These are phyloP conservation scores for Psilocybe sp. DNA, from an alignment of 768 basidiomycete species.

Conservation along the genomic window DNA sequence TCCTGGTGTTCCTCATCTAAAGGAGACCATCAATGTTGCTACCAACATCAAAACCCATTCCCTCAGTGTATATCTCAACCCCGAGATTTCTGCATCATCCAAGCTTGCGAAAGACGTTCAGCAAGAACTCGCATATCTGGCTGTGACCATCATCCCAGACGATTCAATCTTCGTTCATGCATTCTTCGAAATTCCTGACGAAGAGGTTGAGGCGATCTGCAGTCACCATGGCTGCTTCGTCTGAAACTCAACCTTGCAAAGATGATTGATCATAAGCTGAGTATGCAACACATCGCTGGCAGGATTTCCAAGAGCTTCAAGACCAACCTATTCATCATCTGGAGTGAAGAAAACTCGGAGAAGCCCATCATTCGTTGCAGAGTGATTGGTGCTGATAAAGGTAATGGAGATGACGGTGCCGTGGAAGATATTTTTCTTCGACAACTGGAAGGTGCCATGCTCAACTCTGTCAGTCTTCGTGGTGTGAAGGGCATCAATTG, in stretches of 20 bases:
- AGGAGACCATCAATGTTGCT: constrained; percentile 99
- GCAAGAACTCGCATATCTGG: constrained; percentile 88
- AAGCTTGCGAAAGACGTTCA: constrained; percentile 81
- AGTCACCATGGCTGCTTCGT: constrained; percentile 97
- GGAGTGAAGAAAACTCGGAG: constrained; percentile 98
- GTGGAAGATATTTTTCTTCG: constrained; percentile 94
- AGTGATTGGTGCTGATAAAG: constrained; percentile 85
- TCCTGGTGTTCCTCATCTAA: constrained; percentile 96
- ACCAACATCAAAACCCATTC: constrained; percentile 98
- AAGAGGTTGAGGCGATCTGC: constrained; percentile 87
- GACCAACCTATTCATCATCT: constrained; percentile 95
- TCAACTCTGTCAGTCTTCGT: constrained; percentile 91
- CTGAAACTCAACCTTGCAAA: constrained; percentile 94
- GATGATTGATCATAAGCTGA: constrained; percentile 96
- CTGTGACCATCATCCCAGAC: constrained; percentile 92
- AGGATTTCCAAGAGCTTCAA: constrained; percentile 94
- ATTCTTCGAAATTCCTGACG: constrained; percentile 99
- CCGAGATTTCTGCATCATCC: constrained; percentile 59
- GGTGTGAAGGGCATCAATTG: constrained; percentile 89
- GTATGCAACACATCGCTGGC: constrained; percentile 91
- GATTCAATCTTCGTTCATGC: constrained; percentile 95
- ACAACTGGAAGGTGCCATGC: constrained; percentile 93
- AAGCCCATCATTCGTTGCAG: constrained; percentile 97
- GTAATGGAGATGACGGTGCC: constrained; percentile 70
- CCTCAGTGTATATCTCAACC: constrained; percentile 84